Base-by-base conservation (phyloP, 306 rosid genomes). In the apple (Malus domestica) region DNA sequence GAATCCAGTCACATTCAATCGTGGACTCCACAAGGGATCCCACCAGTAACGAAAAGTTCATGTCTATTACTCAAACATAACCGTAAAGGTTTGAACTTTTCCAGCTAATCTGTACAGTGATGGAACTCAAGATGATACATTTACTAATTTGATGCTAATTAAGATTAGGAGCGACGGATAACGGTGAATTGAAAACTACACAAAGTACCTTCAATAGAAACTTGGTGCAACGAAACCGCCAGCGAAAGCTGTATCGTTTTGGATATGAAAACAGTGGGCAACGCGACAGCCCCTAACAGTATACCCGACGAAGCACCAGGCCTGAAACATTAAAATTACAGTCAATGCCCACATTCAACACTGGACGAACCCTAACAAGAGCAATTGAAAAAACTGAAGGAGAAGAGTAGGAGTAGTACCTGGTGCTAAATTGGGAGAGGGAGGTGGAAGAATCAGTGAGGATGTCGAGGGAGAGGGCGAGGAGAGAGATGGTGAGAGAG, bases 231-330 rank as follows among this genome's bases (percentile, higher is more conserved):
- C 3, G 93, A 52, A 29, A 89, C 71, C 54, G 91, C 92, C 46
- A 97, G 85, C 0, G 89, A 83, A 8, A 85, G 85, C 69, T 90
- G 97, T 4, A 86, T 80, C 89, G 90, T 76, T 73, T 90, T 95
- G 58, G 97, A 89, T 73, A 95, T 89, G 84, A 90, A 80, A 62
- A 92, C 88, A 63, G 93, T 54, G 14, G 99, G 99, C 54, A 92
- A 86, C 44, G 93, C 86, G 12, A 92, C 87, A 6, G 91, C 86
- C 25, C 97, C 97, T 4, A 95, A 87, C 27, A 95, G 86, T 78
- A 95, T 86, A 5, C 97, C 99, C 1, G 96, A 92, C 4, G 97
- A 90, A 82, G 91, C 97, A 61, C 93, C 97, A 0, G 87, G 96
- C 79, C 99, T 93, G 86, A 79, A 82, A 83, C 44, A 29, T 30